phyloP scores from a whole-genome alignment of 139 green algal genomes.

The Chlamydomonas sp. region DNA sequence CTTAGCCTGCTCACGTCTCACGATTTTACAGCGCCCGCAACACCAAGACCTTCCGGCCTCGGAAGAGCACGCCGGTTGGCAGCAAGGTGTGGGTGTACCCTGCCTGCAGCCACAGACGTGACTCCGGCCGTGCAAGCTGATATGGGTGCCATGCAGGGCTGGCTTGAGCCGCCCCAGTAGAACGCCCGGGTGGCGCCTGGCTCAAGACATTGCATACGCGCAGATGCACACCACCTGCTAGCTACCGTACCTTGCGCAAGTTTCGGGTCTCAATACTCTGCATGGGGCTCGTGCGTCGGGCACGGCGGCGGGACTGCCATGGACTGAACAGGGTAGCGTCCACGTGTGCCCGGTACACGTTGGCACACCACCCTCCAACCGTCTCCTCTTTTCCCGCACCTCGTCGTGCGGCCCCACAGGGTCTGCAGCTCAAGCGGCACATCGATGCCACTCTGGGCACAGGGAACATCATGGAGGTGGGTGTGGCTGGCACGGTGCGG shows the following conservation, averaged over 20 bases:
- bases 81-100: slow-evolving; percentile 69
- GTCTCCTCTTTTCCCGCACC: neutral
- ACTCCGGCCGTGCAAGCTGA: neutral
- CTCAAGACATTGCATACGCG: too few species aligned
- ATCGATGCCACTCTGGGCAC: slow-evolving; percentile 92
- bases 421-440: slow-evolving; percentile 88
- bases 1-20: too few species aligned
- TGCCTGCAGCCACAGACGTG: neutral
- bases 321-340: too few species aligned
- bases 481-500: too few species aligned
- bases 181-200: neutral
- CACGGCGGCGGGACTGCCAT: too few species aligned
- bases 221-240: too few species aligned
- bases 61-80: slow-evolving; percentile 83
- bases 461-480: slow-evolving; percentile 79
- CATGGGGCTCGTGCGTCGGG: too few species aligned
- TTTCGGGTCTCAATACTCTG: too few species aligned
- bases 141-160: neutral
- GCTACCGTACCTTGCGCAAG: too few species aligned
- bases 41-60: slow-evolving; percentile 81
- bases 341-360: neutral
- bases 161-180: neutral
- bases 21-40: slow-evolving; percentile 36
- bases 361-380: neutral
- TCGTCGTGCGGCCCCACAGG: slow-evolving; percentile 46